phyloP scores from a whole-genome alignment of 1,139 yeast genomes.

The Blastobotrys arbuscula region DNA sequence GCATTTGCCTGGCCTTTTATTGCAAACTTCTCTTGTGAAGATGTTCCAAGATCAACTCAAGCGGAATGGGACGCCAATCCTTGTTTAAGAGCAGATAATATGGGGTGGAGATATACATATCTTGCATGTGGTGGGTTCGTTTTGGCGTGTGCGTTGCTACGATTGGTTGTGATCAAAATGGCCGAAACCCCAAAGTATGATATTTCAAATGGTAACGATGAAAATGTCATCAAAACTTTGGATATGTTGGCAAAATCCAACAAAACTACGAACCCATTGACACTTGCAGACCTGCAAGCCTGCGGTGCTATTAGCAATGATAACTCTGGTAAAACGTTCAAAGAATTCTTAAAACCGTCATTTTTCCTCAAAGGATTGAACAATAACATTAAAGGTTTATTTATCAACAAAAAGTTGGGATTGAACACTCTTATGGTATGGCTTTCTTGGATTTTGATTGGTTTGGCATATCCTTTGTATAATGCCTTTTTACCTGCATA shows the following conservation, averaged over 20 bases:
- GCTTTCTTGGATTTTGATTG: slow-evolving; percentile 47
- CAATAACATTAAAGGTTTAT: slow-evolving; percentile 31
- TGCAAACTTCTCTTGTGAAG: slow-evolving; percentile 43
- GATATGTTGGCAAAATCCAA: slow-evolving; percentile 24
- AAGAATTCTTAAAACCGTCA: slow-evolving; percentile 16
- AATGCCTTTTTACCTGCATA: slow-evolving; percentile 48
- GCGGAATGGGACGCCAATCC: slow-evolving; percentile 23
- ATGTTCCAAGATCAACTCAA: not conserved
- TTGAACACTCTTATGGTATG: slow-evolving; percentile 41
- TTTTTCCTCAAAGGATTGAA: slow-evolving; percentile 15
- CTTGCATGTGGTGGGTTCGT: slow-evolving; percentile 51
- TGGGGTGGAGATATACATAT: slow-evolving; percentile 60
- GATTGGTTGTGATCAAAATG: slow-evolving; percentile 45
- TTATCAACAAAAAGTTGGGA: slow-evolving; percentile 38
- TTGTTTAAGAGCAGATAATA: slow-evolving; percentile 45
- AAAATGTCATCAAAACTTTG: slow-evolving; percentile 35
- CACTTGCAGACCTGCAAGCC: slow-evolving; percentile 39
- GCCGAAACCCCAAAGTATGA: slow-evolving; percentile 56
- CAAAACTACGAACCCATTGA: slow-evolving; percentile 22
- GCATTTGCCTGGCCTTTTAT: slow-evolving; percentile 55
- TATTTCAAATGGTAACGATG: slow-evolving; percentile 48
- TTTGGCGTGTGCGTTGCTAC: slow-evolving; percentile 42
- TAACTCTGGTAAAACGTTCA: slow-evolving; percentile 14
- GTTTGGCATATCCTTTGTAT: slow-evolving; percentile 50
- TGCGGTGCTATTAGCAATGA: slow-evolving; percentile 33